Conservation (phyloP, 2,329 filamentous ascomycete genomes). For the Penicillium hordei region DNA sequence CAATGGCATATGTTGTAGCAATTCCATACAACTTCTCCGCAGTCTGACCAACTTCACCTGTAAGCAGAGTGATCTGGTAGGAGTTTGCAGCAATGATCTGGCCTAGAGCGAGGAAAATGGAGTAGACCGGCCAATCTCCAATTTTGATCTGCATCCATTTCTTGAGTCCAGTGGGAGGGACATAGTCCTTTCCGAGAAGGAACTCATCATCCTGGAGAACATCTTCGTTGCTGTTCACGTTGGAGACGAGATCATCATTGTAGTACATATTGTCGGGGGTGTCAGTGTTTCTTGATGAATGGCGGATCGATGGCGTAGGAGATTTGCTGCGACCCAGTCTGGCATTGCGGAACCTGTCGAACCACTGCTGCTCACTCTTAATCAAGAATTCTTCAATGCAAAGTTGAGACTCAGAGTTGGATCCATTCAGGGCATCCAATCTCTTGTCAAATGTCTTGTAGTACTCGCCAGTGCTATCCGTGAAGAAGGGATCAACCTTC, state of each 20-base stretch:
- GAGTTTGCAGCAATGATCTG: conserved; percentile 66
- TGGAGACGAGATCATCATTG: conserved; percentile 36
- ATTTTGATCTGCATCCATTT: conserved; percentile 57
- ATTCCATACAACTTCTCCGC: conserved; percentile 61
- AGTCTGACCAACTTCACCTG: conserved; percentile 61
- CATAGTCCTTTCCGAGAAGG: conserved; percentile 57
- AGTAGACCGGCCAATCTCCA: conserved; percentile 65
- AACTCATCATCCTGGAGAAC: conserved; percentile 51
- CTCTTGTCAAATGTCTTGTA: conserved; percentile 59
- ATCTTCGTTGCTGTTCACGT: conserved; percentile 36
- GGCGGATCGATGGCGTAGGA: conserved; percentile 37
- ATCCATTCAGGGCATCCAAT: conserved; percentile 55
- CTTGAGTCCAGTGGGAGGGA: conserved; percentile 56
- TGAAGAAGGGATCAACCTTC: conserved; percentile 68
- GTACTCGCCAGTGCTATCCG: conserved; percentile 62
- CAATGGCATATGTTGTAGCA: conserved; percentile 58
- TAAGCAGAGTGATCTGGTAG: conserved; percentile 69
- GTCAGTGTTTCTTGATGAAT: conserved; percentile 30
- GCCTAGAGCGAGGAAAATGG: conserved; percentile 60
- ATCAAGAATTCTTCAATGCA: conserved; percentile 67
- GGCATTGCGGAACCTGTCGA: conserved; percentile 57
- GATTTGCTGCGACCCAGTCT: conserved; percentile 55
- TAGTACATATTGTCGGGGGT: conserved; percentile 43
- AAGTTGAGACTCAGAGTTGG: conserved; percentile 57
- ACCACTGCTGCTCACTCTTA: conserved; percentile 68